Percentiles rank a stretch among this genome's conserved stretches.
These are phyloP conservation scores for Crassisporium funariophilum DNA, from an alignment of 768 basidiomycete genomes.

Conservation along the genomic window DNA sequence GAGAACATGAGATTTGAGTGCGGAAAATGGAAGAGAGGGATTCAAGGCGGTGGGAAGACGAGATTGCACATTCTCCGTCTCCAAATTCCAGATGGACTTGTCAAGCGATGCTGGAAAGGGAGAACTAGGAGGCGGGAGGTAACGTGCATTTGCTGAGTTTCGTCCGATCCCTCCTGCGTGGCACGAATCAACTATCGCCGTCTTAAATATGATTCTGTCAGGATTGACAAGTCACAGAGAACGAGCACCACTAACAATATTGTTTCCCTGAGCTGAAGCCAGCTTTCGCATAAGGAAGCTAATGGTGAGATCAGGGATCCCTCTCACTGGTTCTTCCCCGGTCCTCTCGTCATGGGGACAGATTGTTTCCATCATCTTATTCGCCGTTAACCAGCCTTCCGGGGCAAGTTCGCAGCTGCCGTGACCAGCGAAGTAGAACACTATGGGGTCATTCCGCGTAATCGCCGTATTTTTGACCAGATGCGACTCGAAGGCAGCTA, in stretches of 20 bases:
- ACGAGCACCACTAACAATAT: slow-evolving; percentile 7
- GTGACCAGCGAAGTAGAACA: slow-evolving; percentile 1
- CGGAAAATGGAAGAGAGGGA: neutral
- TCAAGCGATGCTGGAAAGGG: slow-evolving; percentile 6
- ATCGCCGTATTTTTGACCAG: neutral
- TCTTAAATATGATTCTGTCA: neutral
- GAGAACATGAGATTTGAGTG: slow-evolving; percentile 8
- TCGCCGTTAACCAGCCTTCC: neutral
- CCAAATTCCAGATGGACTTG: neutral
- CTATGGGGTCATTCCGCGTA: neutral
- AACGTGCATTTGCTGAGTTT: neutral
- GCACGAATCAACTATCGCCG: slow-evolving; percentile 13
- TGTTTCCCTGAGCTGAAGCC: slow-evolving; percentile 10
- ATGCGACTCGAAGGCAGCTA: neutral
- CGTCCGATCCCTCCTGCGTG: slow-evolving; percentile 11
- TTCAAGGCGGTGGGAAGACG: slow-evolving; percentile 2
- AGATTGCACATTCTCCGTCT: neutral
- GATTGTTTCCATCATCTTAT: neutral
- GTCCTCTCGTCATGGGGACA: neutral
- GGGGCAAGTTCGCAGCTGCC: neutral
- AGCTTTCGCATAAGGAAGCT: slow-evolving; percentile 2
- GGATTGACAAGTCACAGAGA: neutral
- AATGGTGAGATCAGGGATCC: slow-evolving; percentile 9
- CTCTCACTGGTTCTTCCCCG: neutral
- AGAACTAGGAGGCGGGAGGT: neutral